Base-by-base conservation (phyloP, 352 stramenopile species). In the Globisporangium emineosum region DNA sequence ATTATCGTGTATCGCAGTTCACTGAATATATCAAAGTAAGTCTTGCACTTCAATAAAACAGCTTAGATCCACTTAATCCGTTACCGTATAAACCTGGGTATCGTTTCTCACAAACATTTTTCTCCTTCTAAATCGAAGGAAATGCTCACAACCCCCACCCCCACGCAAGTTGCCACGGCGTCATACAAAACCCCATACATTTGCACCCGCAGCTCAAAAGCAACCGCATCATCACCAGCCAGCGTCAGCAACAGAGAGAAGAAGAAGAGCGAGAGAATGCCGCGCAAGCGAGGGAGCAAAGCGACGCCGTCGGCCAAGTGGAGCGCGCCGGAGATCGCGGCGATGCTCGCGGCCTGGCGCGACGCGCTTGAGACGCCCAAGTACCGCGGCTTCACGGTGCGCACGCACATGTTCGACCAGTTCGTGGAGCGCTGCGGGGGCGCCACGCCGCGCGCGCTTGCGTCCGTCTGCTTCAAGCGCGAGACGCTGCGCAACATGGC, bases 321-420 rank as follows among this genome's bases (percentile, higher is more conserved):
- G 60, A 60, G 35, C 8, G 6, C 23, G 33, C 13, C 30, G 17
- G 60, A 66, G 37, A 23, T 60, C 25, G 37, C 37, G 12, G 27
- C 60, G 3, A 19, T 60, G 50, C 35, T 66, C 15, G 19, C 49
- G 3, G 29, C 60, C 23, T 66, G 60, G 60, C 50, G 60, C 50
- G 50, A 66, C 25, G 27, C 60, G 23, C 60, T 66, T 27, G 35
- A 49, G 17, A 37, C 27, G 17, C 47, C 60, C 13, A 15, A 19
- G 47, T 32, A 60, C 19, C 51, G 29, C 15, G 23, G 59, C 25
- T 66, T 43, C 27, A 21, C 15, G 5, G 19, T 30, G 5, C n/a
- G 49, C 19, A n/a, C 23, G 49, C 42, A 53, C 23, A 65, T 65
- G 32, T 52, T 57, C 51, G 33, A 65, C 15, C 49, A 12, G 3